Percentiles rank a stretch among this genome's conserved stretches.
phyloP scores from a whole-genome alignment of 768 basidiomycete genomes.

The Boletus fagicola region DNA sequence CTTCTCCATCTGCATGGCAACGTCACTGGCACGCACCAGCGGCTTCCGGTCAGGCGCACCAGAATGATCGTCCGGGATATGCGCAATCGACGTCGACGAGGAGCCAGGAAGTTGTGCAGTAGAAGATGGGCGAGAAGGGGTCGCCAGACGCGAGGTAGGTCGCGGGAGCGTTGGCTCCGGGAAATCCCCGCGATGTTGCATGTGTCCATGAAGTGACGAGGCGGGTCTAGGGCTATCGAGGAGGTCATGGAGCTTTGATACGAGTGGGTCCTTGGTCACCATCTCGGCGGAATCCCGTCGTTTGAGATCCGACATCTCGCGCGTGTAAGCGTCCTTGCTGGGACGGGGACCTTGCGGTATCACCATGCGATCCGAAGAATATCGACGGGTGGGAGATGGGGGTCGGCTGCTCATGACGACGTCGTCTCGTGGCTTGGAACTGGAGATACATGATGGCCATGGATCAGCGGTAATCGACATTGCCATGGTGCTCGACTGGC shows the following conservation, averaged over 20 bases:
- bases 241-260: constrained; percentile 45
- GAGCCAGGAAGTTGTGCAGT: constrained; percentile 18
- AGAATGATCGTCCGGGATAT: constrained; percentile 13
- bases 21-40: constrained; percentile 51
- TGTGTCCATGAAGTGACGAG: constrained; percentile 41
- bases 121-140: constrained; percentile 25
- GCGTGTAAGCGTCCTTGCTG: constrained; percentile 13
- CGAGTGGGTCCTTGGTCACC: constrained; percentile 32
- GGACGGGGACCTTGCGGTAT: constrained; percentile 18
- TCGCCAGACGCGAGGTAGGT: constrained; percentile 21
- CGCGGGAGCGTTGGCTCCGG: constrained; percentile 25
- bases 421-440: constrained; percentile 30
- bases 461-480: constrained; percentile 29
- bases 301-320: constrained; percentile 27
- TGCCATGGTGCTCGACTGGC: constrained; percentile 26
- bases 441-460: constrained; percentile 23
- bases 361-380: constrained; percentile 24
- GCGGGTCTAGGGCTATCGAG: constrained; percentile 43
- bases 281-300: constrained; percentile 20
- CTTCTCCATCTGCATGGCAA: constrained; percentile 52
- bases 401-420: constrained; percentile 30
- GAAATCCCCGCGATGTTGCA: constrained; percentile 31
- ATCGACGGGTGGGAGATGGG: constrained; percentile 27
- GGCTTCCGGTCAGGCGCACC: constrained; percentile 21
- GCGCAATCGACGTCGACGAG: constrained; percentile 17